Conservation (phyloP, 345 rosid species). For the Fremontodendron californicum region DNA sequence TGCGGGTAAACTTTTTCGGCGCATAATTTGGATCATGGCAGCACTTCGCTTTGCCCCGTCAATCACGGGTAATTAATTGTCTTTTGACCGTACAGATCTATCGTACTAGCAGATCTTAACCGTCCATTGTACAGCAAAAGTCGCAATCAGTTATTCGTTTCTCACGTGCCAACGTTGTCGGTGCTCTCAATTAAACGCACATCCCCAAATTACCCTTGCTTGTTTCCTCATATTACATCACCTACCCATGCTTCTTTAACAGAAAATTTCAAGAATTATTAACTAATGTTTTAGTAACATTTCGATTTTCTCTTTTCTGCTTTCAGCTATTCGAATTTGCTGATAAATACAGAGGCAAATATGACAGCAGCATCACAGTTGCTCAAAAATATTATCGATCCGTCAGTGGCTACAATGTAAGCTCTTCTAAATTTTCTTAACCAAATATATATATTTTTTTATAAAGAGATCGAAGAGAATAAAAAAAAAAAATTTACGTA, state of each 20-base stretch:
- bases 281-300: neutral
- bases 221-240: neutral
- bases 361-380: conserved; percentile 81
- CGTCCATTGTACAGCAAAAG: conserved; percentile 30
- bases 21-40: conserved; percentile 34
- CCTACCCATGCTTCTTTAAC: conserved; percentile 6
- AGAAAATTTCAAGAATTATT: neutral
- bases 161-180: conserved; percentile 34
- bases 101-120: conserved; percentile 31
- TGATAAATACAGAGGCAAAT: conserved; percentile 94
- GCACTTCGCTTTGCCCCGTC: conserved; percentile 24
- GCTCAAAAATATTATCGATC: conserved; percentile 86
- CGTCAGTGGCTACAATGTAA: conserved; percentile 87
- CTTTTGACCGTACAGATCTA: conserved; percentile 34
- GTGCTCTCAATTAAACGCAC: conserved; percentile 11
- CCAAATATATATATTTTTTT: neutral
- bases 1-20: conserved; percentile 24
- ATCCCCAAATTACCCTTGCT: conserved; percentile 7
- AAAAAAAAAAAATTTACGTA: too few relatives aligned
- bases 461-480: too few relatives aligned
- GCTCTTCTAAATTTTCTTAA: neutral
- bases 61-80: conserved; percentile 36
- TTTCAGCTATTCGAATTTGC: conserved; percentile 88
- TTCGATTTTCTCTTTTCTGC: neutral
- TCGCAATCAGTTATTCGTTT: neutral